Conservation (phyloP, 179 eudicot species). For the Nepenthes alata region DNA sequence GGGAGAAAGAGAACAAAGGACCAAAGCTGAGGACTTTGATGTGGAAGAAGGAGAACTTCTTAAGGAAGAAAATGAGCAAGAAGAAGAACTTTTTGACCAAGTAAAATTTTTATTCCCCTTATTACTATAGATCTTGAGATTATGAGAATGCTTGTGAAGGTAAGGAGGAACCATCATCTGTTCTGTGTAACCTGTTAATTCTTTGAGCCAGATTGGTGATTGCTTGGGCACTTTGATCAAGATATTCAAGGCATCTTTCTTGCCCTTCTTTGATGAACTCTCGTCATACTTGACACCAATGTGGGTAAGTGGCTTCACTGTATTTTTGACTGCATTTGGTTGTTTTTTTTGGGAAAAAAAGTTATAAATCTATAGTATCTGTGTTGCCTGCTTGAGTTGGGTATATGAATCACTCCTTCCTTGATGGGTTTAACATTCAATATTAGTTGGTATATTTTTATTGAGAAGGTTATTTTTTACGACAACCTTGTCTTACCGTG, state of each 20-base stretch:
- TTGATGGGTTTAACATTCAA: too few relatives aligned
- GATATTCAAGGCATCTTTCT: constrained; percentile 25
- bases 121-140: neutral
- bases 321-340: too few relatives aligned
- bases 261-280: constrained; percentile 25
- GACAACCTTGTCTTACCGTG: too few relatives aligned
- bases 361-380: too few relatives aligned
- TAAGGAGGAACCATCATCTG: neutral
- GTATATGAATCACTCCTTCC: too few relatives aligned
- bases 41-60: constrained; percentile 76
- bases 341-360: too few relatives aligned
- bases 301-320: constrained; percentile 19
- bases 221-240: constrained; percentile 27
- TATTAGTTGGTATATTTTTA: too few relatives aligned
- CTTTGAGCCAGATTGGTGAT: constrained; percentile 17
- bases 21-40: constrained; percentile 78
- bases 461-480: too few relatives aligned
- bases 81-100: constrained; percentile 78
- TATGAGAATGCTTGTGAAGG: neutral
- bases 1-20: constrained; percentile 56
- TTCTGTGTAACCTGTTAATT: neutral
- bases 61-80: constrained; percentile 79
- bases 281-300: constrained; percentile 17
- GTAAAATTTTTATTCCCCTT: constrained; percentile 15
- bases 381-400: too few relatives aligned